Evolutionary conservation across 768 basidiomycete genomes (phyloP).

Genomic region (Panellus pusillus): DNA sequence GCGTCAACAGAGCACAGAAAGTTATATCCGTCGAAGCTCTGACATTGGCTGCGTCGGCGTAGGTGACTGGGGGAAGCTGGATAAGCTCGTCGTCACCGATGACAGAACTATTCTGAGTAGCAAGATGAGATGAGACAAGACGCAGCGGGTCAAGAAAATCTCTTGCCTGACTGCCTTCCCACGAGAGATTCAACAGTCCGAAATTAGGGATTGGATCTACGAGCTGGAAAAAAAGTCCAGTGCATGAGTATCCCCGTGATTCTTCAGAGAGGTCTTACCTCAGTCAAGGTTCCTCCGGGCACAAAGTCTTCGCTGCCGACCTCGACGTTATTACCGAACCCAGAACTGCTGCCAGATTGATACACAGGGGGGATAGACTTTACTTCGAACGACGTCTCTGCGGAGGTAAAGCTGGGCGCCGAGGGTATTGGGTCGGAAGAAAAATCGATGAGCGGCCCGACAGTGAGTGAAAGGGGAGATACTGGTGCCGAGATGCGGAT

Average conservation of each 20-base stretch:
- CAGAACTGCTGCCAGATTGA: conserved; percentile 7
- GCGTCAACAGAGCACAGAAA: neutral
- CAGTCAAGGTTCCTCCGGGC: conserved; percentile 12
- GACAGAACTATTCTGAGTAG: neutral
- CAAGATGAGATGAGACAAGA: neutral
- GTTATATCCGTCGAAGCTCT: conserved; percentile 4
- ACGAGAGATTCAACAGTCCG: conserved; percentile 7
- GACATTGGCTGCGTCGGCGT: conserved; percentile 43
- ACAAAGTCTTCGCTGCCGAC: neutral
- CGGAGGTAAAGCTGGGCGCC: conserved; percentile 10
- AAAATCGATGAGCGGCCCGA: conserved; percentile 17
- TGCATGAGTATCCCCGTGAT: neutral
- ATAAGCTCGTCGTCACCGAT: conserved; percentile 15
- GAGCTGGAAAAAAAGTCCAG: neutral
- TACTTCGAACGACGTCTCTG: conserved; percentile 9
- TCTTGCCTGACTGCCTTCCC: neutral
- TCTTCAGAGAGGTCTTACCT: neutral
- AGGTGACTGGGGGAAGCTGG: conserved; percentile 31
- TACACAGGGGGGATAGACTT: conserved; percentile 1
- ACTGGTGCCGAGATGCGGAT: conserved; percentile 17
- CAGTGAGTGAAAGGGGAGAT: neutral
- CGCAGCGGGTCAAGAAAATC: neutral
- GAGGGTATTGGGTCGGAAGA: conserved; percentile 5
- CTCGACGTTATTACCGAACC: neutral
- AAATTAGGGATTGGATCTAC: conserved; percentile 12